Conservation (phyloP, 495 filamentous ascomycete genomes). For the Eremomyces bilateralis region DNA sequence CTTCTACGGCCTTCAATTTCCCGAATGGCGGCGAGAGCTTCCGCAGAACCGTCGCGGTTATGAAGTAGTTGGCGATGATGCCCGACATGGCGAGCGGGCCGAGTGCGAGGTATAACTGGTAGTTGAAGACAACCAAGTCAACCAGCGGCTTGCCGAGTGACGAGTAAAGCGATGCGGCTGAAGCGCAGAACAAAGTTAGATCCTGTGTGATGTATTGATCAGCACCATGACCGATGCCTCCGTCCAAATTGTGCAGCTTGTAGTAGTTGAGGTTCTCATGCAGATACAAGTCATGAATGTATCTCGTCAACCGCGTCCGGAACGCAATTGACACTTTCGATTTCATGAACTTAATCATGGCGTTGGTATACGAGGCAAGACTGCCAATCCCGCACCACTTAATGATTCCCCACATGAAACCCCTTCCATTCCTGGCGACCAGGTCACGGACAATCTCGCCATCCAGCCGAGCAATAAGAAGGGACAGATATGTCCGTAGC, state of each 20-base stretch:
- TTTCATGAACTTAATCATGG: conserved; percentile 95
- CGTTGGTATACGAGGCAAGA: conserved; percentile 78
- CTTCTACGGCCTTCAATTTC: conserved; percentile 87
- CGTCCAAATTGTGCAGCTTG: conserved; percentile 83
- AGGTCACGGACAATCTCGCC: conserved; percentile 93
- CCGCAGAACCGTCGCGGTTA: conserved; percentile 71
- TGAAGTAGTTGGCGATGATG: conserved; percentile 75
- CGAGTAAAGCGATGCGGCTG: conserved; percentile 84
- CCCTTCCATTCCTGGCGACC: conserved; percentile 75
- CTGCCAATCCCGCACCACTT: conserved; percentile 60
- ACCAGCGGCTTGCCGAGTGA: conserved; percentile 91
- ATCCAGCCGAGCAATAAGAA: conserved; percentile 81
- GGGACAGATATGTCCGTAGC: conserved; percentile 77
- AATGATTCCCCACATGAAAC: conserved; percentile 71
- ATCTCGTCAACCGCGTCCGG: conserved; percentile 82
- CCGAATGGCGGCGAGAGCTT: conserved; percentile 86
- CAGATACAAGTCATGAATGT: conserved; percentile 94
- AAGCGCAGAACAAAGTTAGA: conserved; percentile 79
- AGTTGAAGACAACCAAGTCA: conserved; percentile 92
- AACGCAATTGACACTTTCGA: conserved; percentile 97
- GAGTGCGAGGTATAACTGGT: conserved; percentile 79
- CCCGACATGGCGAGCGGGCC: conserved; percentile 74
- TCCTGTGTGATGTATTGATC: conserved; percentile 99
- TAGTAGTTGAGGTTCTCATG: conserved; percentile 91
- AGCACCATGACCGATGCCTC: conserved; percentile 71